These are phyloP conservation scores for Pichia deserticola DNA, from an alignment of 805 yeast species.

Conservation along the genomic window DNA sequence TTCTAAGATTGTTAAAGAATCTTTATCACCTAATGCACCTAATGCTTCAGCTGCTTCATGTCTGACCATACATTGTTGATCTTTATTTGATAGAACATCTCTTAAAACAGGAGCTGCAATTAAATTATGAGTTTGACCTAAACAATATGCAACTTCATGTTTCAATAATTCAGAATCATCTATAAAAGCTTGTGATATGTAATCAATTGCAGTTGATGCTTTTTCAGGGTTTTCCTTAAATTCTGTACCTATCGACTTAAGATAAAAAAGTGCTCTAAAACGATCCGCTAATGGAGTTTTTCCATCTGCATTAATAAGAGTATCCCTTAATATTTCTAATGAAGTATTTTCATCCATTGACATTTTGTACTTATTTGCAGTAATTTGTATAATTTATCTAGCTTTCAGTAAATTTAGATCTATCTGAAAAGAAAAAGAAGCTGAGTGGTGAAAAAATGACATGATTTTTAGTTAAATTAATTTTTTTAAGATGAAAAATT, in stretches of 20 bases:
- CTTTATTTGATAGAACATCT: slow-evolving; percentile 53
- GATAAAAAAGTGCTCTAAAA: slow-evolving; percentile 88
- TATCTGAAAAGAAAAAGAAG: not conserved
- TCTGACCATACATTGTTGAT: slow-evolving; percentile 92
- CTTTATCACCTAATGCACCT: slow-evolving; percentile 86
- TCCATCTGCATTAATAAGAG: slow-evolving; percentile 59
- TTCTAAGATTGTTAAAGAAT: slow-evolving; percentile 58
- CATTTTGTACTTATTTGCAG: not conserved
- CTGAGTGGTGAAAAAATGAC: too few relatives aligned
- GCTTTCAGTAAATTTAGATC: not conserved
- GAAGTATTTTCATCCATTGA: slow-evolving; percentile 24
- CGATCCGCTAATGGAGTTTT: slow-evolving; percentile 72
- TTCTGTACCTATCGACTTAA: slow-evolving; percentile 81
- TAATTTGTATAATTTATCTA: not conserved
- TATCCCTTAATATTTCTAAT: slow-evolving; percentile 66
- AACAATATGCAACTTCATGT: slow-evolving; percentile 95
- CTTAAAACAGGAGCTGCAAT: slow-evolving; percentile 71
- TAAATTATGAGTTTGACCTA: slow-evolving; percentile 89
- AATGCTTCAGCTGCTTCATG: slow-evolving; percentile 99
- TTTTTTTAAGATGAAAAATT: too few relatives aligned
- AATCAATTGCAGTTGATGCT: slow-evolving; percentile 65
- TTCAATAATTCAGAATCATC: slow-evolving; percentile 85
- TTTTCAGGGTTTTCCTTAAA: slow-evolving; percentile 41
- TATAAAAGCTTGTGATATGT: slow-evolving; percentile 76
- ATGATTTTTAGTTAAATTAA: too few relatives aligned